Base-by-base conservation (phyloP, 1,284 basidiomycete genomes). In the Taiwanofungus camphoratus region DNA sequence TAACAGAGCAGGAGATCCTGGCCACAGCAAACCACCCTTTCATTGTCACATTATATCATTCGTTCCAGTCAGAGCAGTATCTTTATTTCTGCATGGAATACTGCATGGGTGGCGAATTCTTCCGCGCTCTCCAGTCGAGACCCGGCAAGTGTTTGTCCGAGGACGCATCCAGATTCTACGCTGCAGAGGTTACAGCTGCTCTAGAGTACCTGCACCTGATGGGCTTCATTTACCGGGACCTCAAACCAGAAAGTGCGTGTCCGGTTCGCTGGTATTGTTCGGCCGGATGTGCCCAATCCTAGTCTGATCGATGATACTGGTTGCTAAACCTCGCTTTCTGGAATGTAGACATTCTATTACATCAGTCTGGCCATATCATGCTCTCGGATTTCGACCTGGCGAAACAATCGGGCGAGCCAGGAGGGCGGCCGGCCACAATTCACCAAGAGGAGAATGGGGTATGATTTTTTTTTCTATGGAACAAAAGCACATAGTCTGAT, bases 61-160 rank as follows among this genome's bases (percentile, higher is more conserved):
- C 93, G 9, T 97, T 97, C 74, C 94, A 97, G 66, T 95, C 92
- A n/a, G 88, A 92, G 54, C 87, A 91, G 50, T 95, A 94, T 66
- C 78, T 97, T 23, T 97, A 96, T 67, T 94, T 96, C 65, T 96
- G 92, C 68, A 94, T 96, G 85, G 93, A 95, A 66, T 99, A 98
- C 68, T 99, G 96, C 70, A 95, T 96, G 88, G 95, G 95, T 32
- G 95, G 95, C 48, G 95, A 99, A 63, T 99, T 99, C 71, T 99
- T 99, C 76, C 85, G 96, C 24, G 93, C 95, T 8, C 69, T 97
- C 51, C 93, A 97, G 65, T 92, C 90, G 34, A 77, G 92, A 47
- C 96, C 95, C 3, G 93, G 92, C 35, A 98, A 95, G 63, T 98
- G 96, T 65, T 77, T 99, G 15, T 71, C 89, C 20, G 96, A 99